These are phyloP conservation scores for Pyracantha coccinea DNA, from an alignment of 331 rosid genomes.

Conservation along the genomic window DNA sequence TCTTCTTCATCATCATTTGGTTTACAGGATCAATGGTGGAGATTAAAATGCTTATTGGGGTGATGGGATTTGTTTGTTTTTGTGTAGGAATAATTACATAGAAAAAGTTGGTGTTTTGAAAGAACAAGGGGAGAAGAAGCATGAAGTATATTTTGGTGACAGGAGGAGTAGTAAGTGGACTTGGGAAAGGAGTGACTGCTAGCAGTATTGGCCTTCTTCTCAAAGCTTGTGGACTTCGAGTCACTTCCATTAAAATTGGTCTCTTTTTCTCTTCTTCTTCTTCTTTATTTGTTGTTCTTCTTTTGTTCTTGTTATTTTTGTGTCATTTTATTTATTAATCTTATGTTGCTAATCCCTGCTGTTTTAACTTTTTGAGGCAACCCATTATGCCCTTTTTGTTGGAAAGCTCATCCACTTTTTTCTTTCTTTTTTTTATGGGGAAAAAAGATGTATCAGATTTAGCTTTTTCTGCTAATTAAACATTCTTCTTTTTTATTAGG, in stretches of 20 bases:
- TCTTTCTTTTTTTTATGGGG: neutral
- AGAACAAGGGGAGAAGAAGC: constrained; percentile 3
- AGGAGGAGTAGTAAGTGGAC: constrained; percentile 96
- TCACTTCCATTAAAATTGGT: constrained; percentile 95
- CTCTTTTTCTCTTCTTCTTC: constrained; percentile 13
- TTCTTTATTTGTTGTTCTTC: neutral
- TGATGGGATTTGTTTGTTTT: neutral
- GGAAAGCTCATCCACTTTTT: constrained; percentile 9
- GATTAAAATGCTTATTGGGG: neutral
- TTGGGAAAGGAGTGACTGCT: constrained; percentile 95
- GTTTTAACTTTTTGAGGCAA: constrained; percentile 1
- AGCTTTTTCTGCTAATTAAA: neutral
- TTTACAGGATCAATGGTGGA: neutral
- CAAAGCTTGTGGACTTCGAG: constrained; percentile 88
- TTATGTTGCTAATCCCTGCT: neutral
- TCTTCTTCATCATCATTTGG: neutral
- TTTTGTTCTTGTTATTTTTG: neutral
- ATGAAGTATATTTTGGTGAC: constrained; percentile 92
- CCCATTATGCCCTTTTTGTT: neutral
- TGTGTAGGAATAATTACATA: neutral
- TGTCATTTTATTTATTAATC: neutral
- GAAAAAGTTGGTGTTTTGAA: neutral
- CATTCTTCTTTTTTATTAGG: neutral
- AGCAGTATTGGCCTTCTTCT: constrained; percentile 93
- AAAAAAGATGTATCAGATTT: neutral